Percentiles rank a stretch among this genome's conserved stretches.
These are phyloP conservation scores for Sodiomyces alkalinus DNA, from an alignment of 2,329 filamentous ascomycete genomes.

Conservation along the genomic window DNA sequence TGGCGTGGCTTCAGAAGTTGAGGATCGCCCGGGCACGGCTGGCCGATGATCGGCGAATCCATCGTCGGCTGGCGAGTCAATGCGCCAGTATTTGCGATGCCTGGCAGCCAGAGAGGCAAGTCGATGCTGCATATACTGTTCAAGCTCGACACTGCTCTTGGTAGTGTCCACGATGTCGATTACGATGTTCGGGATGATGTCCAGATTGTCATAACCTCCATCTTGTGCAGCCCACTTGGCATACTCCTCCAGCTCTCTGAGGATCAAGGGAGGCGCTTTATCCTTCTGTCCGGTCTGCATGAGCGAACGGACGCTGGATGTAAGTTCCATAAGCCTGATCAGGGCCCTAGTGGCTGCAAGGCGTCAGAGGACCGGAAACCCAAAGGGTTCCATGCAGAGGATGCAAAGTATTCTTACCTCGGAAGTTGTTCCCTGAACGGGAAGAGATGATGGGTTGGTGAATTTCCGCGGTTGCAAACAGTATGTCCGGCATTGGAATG, in stretches of 20 bases:
- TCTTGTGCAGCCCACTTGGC: conserved; percentile 26
- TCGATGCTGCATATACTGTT: conserved; percentile 17
- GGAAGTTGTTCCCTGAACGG: conserved; percentile 18
- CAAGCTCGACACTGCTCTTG: conserved; percentile 15
- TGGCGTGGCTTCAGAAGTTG: too few relatives aligned
- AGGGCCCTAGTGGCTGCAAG: conserved; percentile 22
- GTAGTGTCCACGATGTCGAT: conserved; percentile 19
- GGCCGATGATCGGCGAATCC: too few relatives aligned
- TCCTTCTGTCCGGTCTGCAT: conserved; percentile 19
- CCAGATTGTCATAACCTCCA: conserved; percentile 18
- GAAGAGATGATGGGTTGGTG: conserved; percentile 22
- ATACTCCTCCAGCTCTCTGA: conserved; percentile 18
- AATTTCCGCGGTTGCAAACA: conserved; percentile 18
- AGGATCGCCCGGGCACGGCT: too few relatives aligned
- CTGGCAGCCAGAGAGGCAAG: conserved; percentile 19
- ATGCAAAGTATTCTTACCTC: conserved; percentile 17
- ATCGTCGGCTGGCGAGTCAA: too few relatives aligned
- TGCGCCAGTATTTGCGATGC: conserved; percentile 20
- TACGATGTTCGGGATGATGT: conserved; percentile 22
- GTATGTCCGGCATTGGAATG: conserved; percentile 20
- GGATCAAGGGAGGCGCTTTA: conserved; percentile 17
- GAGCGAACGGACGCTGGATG: conserved; percentile 16
- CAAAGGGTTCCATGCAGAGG: too few relatives aligned
- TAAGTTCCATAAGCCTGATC: conserved; percentile 23
- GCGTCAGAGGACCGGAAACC: conserved; percentile 9